Base-by-base conservation (phyloP, 805 yeast genomes). In the Wickerhamomyces bisporus region DNA sequence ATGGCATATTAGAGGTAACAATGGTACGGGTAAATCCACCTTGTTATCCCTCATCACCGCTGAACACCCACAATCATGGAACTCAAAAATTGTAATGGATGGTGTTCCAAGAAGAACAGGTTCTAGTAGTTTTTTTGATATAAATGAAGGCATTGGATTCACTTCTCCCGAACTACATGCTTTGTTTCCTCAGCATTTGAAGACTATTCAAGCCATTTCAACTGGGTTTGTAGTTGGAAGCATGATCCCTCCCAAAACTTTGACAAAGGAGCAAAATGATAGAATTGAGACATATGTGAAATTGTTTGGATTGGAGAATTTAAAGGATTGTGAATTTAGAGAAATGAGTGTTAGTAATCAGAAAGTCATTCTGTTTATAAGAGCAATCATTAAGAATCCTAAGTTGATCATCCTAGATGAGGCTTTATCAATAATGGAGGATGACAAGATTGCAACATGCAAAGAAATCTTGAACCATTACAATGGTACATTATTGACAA, bases 51-150 rank as follows among this genome's bases (percentile, higher is more conserved):
- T 93, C 32, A 68, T 91, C 21, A 88, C 96, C 0, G 88, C 95
- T 4, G 98, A 91, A 51, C 98, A 91, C 57, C 98, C 98, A 1
- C 96, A 91, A 61, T 81, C 96, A 2, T 91, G 98, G 98, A 81
- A 77, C 48, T 71, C 77, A 5, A 75, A 72, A 17, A 70, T 93
- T 17, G 60, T 65, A 7, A 65, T 87, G 32, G 71, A 82, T 48
- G 87, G 88, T 0, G 70, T 70, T 24, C 73, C 79, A 8, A 71
- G 97, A 29, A 72, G 71, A 42, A 79, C 89, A 0, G 98, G 98
- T 2, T 67, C 64, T 28, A 75, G 81, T 13, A 79, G 77, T 42
- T 89, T 83, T 55, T 87, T 86, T 53, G 84, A 81, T 35, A 79
- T 86, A 43, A 91, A 91, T 61, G 71, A 73, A 32, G 52, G 60